A percentile compares a stretch with the other conserved stretches of the same genome.
Conservation (phyloP, 2,329 filamentous ascomycete genomes). For the Botrytis byssoidea region DNA sequence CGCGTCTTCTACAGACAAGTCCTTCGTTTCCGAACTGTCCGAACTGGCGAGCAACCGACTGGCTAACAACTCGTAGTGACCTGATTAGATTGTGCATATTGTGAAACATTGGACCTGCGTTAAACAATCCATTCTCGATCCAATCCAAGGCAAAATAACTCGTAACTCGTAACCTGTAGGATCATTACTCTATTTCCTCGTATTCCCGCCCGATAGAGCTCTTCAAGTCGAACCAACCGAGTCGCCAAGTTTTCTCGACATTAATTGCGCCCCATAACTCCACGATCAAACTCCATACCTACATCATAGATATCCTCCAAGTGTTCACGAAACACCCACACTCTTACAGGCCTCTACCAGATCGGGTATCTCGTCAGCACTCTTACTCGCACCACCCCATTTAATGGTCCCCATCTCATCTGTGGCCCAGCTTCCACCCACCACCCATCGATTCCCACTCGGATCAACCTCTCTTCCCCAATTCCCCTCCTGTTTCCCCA, state of each 20-base stretch:
- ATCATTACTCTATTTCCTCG: background rate
- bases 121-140: background rate
- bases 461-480: conserved; percentile 61
- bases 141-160: background rate
- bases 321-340: conserved; percentile 14
- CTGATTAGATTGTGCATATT: background rate
- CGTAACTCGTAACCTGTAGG: background rate
- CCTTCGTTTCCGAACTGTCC: background rate
- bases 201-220: background rate
- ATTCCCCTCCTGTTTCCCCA: conserved; percentile 63
- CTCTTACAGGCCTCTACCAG: conserved; percentile 48
- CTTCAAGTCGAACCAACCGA: background rate
- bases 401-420: conserved; percentile 43
- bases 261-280: background rate
- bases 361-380: conserved; percentile 55
- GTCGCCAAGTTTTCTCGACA: background rate
- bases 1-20: background rate
- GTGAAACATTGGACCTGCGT: background rate
- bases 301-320: background rate
- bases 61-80: background rate
- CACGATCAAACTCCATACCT: background rate
- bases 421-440: conserved; percentile 53
- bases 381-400: conserved; percentile 51
- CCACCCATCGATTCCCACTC: conserved; percentile 68
- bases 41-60: conserved; percentile 1